Percentiles rank a stretch among this genome's conserved stretches.
Conservation (phyloP, 257 asterid genomes). For the Jasminum sambac region DNA sequence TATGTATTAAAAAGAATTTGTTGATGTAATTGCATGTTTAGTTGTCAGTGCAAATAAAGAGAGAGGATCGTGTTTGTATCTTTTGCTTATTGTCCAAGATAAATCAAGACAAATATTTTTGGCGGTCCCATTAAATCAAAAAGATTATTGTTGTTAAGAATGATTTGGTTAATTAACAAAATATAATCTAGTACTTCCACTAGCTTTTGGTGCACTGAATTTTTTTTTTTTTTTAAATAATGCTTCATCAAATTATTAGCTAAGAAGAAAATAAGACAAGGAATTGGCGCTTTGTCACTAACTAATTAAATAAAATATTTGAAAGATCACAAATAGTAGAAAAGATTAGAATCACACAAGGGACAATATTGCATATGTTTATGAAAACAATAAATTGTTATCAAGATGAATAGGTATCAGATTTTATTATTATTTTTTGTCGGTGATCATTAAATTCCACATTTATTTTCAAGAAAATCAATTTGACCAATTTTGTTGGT, state of each 20-base stretch:
- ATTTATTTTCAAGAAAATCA: too few species aligned
- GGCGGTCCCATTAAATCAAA: conserved; percentile 1
- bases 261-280: background rate
- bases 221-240: too few species aligned
- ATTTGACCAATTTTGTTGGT: too few species aligned
- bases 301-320: background rate
- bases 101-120: background rate
- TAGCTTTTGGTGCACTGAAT: background rate
- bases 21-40: background rate
- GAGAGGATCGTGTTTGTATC: background rate
- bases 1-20: background rate
- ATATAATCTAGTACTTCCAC: background rate
- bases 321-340: conserved; percentile 3
- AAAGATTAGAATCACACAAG: background rate
- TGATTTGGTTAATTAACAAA: background rate
- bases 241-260: background rate
- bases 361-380: background rate
- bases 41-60: background rate
- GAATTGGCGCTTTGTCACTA: background rate
- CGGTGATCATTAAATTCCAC: background rate
- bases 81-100: background rate
- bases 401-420: background rate
- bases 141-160: background rate
- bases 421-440: background rate
- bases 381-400: background rate